Evolutionary conservation across 2,329 filamentous ascomycete species (phyloP), one percentile per base, ranked within the genome.

Genomic region (Pseudohalonectria lignicola): DNA sequence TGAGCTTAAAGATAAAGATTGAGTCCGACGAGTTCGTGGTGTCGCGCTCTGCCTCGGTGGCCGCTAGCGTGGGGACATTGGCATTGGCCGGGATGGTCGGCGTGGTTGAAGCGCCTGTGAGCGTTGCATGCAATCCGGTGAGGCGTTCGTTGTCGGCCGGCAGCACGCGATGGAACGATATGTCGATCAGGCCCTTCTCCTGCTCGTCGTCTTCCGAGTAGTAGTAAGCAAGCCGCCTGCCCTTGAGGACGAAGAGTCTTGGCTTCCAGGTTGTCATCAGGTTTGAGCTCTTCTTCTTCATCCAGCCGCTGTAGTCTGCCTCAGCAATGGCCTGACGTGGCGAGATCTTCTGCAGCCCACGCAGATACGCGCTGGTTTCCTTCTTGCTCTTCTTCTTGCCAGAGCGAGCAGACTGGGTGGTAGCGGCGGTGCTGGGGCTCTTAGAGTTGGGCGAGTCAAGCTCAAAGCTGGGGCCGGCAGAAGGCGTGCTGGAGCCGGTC

Each of bases 181-280:
- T 98, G 52, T 98, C 92, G 49, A 98, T 98, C 26, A 98, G 69
- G 0, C 92, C 92, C 55, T 92, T 88, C 60, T 98, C 92, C 58
- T 94, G 82, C 0, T 80, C 82, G 53, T 98, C 92, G 45, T 84
- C 77, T 53, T 96, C 90, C 1, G 85, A 85, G 57, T 98, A 98
- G 62, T 94, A 98, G 63, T 98, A 98, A 1, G 88, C 87, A 21
- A 98, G 66, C 4, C 92, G 80, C 37, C 90, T 79, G 21, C 92
- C 92, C 52, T 87, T 88, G 41, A 98, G 75, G 7, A 98, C 81
- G 53, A 98, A 98, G n/a, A 96, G 71, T 11, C 92, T 80, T 11
- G 88, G 84, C 54, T 96, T 98, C 92, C 92, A 98, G 2, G 88
- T 94, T 3, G 87, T 87, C 81, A 98, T 94, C 25, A 96, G 68